A percentile compares a stretch with the other conserved stretches of the same genome.
Conservation (phyloP, 495 filamentous ascomycete species). For the Penicillium paxilli region DNA sequence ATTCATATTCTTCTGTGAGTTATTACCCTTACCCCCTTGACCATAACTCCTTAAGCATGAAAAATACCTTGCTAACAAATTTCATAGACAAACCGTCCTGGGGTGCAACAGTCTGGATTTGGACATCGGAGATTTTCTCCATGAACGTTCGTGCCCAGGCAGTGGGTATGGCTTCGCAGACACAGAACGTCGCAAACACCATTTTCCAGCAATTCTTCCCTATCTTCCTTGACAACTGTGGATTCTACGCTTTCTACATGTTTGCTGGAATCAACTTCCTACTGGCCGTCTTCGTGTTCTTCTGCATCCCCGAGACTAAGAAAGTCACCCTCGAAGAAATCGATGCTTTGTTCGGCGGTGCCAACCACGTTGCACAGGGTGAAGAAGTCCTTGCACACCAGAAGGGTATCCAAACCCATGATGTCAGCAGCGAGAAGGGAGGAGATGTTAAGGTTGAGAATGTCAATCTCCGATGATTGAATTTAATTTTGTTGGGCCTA, state of each 20-base stretch:
- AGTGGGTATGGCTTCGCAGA: conserved; percentile 67
- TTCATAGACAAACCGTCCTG: conserved; percentile 60
- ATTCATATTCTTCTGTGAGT: conserved; percentile 65
- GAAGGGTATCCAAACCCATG: conserved; percentile 20
- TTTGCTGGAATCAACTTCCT: conserved; percentile 55
- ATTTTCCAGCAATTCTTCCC: conserved; percentile 70
- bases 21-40: neutral
- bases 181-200: conserved; percentile 64
- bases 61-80: conserved; percentile 15
- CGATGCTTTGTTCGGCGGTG: conserved; percentile 58
- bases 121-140: conserved; percentile 64
- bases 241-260: conserved; percentile 55
- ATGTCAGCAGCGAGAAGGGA: conserved; percentile 28
- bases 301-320: conserved; percentile 76
- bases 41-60: neutral
- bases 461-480: conserved; percentile 3
- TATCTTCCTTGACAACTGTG: conserved; percentile 57
- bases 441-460: conserved; percentile 29
- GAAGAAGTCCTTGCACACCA: conserved; percentile 36
- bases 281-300: conserved; percentile 70
- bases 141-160: conserved; percentile 69
- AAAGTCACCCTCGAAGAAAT: conserved; percentile 66
- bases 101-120: conserved; percentile 69
- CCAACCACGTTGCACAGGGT: conserved; percentile 58
- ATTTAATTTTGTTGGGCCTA: neutral